phyloP scores from a whole-genome alignment of 2,329 filamentous ascomycete genomes.

The Aaosphaeria arxii region DNA sequence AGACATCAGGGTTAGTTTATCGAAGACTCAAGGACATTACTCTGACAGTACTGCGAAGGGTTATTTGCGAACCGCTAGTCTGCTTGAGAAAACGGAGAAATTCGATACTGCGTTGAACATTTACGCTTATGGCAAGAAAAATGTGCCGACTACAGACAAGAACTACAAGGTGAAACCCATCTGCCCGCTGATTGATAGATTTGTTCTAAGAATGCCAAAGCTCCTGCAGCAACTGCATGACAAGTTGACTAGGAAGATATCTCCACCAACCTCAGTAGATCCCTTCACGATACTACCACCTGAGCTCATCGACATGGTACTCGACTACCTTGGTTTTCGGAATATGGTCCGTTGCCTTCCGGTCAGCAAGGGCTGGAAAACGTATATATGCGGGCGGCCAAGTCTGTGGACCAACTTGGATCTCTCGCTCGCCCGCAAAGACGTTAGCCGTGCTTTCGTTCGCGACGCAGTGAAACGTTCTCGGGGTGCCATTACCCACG shows the following conservation, averaged over 20 bases:
- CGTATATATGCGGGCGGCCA: constrained; percentile 47
- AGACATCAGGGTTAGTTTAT: constrained; percentile 48
- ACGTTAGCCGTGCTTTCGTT: constrained; percentile 43
- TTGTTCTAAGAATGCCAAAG: constrained; percentile 17
- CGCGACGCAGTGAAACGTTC: constrained; percentile 42
- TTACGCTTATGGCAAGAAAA: constrained; percentile 58
- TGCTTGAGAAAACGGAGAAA: constrained; percentile 49
- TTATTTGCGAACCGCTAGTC: constrained; percentile 55
- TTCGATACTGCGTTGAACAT: constrained; percentile 53
- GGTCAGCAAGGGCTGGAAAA: constrained; percentile 56
- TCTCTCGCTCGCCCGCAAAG: constrained; percentile 44
- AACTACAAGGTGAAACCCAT: constrained; percentile 24
- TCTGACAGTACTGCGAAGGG: constrained; percentile 29
- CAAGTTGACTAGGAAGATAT: constrained; percentile 42
- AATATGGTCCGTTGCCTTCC: constrained; percentile 51
- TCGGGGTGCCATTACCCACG: constrained; percentile 30
- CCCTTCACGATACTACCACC: constrained; percentile 54
- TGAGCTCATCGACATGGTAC: constrained; percentile 52
- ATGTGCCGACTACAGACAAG: constrained; percentile 40
- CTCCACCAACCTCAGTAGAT: constrained; percentile 45
- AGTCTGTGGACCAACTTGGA: constrained; percentile 55
- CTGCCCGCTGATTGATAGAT: background rate
- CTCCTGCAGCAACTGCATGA: constrained; percentile 47
- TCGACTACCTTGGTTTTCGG: constrained; percentile 52
- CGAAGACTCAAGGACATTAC: no score